Percentiles rank a stretch among this genome's conserved stretches.
Evolutionary conservation across 2,329 filamentous ascomycete genomes (phyloP).

Genomic region (Scedosporium boydii): DNA sequence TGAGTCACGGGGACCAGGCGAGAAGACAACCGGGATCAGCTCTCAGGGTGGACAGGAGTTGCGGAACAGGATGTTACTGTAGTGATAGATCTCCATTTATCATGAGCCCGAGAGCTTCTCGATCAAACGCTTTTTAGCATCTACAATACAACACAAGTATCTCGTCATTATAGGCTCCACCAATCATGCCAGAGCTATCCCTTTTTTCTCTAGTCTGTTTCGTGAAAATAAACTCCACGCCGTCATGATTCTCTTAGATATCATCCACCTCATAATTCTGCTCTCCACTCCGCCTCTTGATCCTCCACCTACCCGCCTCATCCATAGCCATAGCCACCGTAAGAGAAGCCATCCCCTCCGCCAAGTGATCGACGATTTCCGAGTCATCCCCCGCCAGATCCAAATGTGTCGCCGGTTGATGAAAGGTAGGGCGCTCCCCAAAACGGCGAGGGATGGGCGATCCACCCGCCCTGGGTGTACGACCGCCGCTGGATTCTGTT

Average conservation of each 20-base stretch:
- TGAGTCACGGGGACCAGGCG: neutral
- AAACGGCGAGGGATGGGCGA: neutral
- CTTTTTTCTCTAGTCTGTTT: too few relatives aligned
- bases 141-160: too few relatives aligned
- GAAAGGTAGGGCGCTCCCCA: neutral
- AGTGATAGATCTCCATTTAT: neutral
- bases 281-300: slow-evolving; percentile 12
- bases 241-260: neutral
- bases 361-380: slow-evolving; percentile 13
- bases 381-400: slow-evolving; percentile 15
- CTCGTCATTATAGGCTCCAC: too few relatives aligned
- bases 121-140: too few relatives aligned
- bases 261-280: neutral
- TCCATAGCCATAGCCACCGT: slow-evolving; percentile 26
- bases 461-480: neutral
- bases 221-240: too few relatives aligned
- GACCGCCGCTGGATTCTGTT: neutral
- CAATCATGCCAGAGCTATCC: too few relatives aligned
- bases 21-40: neutral
- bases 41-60: neutral
- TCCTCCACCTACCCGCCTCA: slow-evolving; percentile 30
- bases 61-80: neutral
- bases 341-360: slow-evolving; percentile 20
- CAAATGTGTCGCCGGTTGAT: neutral
- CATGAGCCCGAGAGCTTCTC: too few relatives aligned